Evolutionary conservation across 495 filamentous ascomycete species (phyloP), one percentile per base, ranked within the genome.

Genomic region (Astrothelium subdiscretum): DNA sequence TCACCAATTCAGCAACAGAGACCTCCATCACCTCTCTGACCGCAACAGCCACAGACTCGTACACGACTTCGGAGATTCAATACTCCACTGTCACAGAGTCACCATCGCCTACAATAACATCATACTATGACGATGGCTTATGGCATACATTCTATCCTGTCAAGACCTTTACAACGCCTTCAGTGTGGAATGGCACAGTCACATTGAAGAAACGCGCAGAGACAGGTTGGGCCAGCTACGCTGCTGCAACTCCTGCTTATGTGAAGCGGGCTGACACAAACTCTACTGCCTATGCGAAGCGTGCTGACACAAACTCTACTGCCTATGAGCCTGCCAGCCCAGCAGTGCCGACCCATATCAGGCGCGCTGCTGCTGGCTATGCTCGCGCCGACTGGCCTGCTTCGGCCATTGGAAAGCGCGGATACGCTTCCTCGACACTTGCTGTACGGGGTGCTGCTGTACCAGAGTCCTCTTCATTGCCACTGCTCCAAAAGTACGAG

Each of bases 71-170:
- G 48, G 20, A 26, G 1, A 54, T 54, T 29, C 22, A 27, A 8
- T 54, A 54, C 3, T 63, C 65, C 1, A 58, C 63, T 15, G 52
- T 61, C 8, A 63, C 62, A 10, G 65, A 31, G 11, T 64, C 63
- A 51, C 59, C 67, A 15, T 11, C 60, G 2, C 13, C 63, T 35
- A 57, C 60, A 31, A 60, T 61, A n/a, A 70, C 68, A 3, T 59
- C 58, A 2, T 70, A 70, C 58, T 70, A 70, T 52, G 68, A 70
- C 62, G 44, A 68, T 60, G 68, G 68, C 22, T 52, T 66, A 59
- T 70, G 66, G 66, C 66, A 70, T 32, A 70, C 68, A 15, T 61
- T 22, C 18, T 70, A 70, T 59, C 59, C 66, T 0, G 61, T 69
- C 12, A 32, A 59, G 51, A 38, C 59, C 32, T 35, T 54, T 62